Conservation (phyloP, 352 stramenopile genomes). For the Phytophthora kernoviae region DNA sequence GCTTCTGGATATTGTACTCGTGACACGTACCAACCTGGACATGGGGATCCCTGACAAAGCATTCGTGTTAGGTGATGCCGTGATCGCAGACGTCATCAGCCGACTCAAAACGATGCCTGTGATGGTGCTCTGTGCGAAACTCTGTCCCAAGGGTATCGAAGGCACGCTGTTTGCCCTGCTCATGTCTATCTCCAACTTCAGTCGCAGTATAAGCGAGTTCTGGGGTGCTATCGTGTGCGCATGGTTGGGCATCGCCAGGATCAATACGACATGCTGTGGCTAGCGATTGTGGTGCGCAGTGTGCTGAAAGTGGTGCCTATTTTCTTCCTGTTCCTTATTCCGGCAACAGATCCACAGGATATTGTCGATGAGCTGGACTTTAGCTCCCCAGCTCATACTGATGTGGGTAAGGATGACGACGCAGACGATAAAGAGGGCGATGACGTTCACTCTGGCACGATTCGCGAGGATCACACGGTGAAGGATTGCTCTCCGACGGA, state of each 20-base stretch:
- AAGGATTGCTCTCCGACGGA: slow-evolving; percentile 41
- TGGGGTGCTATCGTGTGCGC: slow-evolving; percentile 91
- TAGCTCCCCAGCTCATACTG: slow-evolving; percentile 20
- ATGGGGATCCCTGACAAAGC: slow-evolving; percentile 94
- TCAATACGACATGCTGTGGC: slow-evolving; percentile 92
- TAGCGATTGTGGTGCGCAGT: slow-evolving; percentile 92
- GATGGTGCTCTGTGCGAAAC: slow-evolving; percentile 93
- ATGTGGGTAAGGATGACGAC: slow-evolving; percentile 18
- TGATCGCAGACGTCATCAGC: slow-evolving; percentile 87
- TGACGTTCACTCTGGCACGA: slow-evolving; percentile 35
- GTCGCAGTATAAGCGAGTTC: slow-evolving; percentile 92
- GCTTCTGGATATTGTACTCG: slow-evolving; percentile 85
- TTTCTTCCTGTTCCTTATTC: slow-evolving; percentile 88
- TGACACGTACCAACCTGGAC: slow-evolving; percentile 91
- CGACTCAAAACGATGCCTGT: slow-evolving; percentile 92
- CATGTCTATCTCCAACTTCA: slow-evolving; percentile 98
- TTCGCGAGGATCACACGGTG: slow-evolving; percentile 52
- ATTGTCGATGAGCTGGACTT: slow-evolving; percentile 79
- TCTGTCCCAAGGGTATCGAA: slow-evolving; percentile 96
- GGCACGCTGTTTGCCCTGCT: slow-evolving; percentile 96
- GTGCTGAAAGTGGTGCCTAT: slow-evolving; percentile 92
- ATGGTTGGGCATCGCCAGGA: slow-evolving; percentile 86
- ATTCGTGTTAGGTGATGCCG: slow-evolving; percentile 95
- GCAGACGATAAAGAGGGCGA: slow-evolving; percentile 34
- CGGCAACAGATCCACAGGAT: slow-evolving; percentile 71